A percentile compares a stretch with the other conserved stretches of the same genome.
Conservation (phyloP, 108 stramenopile species). For the Pseudonitzschia pungens region DNA sequence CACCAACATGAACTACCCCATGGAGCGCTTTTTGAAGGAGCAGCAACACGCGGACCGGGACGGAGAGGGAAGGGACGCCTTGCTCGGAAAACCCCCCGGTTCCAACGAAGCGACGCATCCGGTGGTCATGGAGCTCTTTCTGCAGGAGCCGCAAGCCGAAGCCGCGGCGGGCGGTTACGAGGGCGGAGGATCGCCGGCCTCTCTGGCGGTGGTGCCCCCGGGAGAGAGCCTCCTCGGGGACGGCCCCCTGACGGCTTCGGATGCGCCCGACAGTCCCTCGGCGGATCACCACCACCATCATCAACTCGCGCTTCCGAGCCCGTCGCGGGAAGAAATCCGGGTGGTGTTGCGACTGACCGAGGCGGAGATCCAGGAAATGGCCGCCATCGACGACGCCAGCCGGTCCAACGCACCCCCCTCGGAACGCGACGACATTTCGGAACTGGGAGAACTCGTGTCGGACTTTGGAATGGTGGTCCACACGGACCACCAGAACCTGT, state of each 20-base stretch:
- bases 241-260: too few relatives aligned
- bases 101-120: slow-evolving; percentile 18
- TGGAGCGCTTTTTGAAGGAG: slow-evolving; percentile 70
- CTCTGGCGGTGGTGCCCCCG: background rate
- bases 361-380: slow-evolving; percentile 70
- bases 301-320: slow-evolving; percentile 3
- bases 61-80: slow-evolving; percentile 10
- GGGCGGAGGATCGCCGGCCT: background rate
- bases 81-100: background rate
- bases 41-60: slow-evolving; percentile 15
- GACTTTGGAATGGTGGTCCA: slow-evolving; percentile 46
- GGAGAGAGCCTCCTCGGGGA: background rate
- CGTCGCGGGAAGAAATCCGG: slow-evolving; percentile 35
- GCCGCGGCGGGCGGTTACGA: background rate
- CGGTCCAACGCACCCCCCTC: slow-evolving; percentile 73
- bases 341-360: slow-evolving; percentile 57
- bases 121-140: slow-evolving; percentile 65
- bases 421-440: slow-evolving; percentile 54
- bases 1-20: slow-evolving; percentile 45
- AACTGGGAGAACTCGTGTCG: slow-evolving; percentile 42
- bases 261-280: background rate
- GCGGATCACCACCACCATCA: background rate
- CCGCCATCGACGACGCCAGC: slow-evolving; percentile 69
- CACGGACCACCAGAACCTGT: slow-evolving; percentile 16
- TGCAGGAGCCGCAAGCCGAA: slow-evolving; percentile 29